Base-by-base conservation (phyloP, 768 basidiomycete genomes). In the Russula griseocarnosa region DNA sequence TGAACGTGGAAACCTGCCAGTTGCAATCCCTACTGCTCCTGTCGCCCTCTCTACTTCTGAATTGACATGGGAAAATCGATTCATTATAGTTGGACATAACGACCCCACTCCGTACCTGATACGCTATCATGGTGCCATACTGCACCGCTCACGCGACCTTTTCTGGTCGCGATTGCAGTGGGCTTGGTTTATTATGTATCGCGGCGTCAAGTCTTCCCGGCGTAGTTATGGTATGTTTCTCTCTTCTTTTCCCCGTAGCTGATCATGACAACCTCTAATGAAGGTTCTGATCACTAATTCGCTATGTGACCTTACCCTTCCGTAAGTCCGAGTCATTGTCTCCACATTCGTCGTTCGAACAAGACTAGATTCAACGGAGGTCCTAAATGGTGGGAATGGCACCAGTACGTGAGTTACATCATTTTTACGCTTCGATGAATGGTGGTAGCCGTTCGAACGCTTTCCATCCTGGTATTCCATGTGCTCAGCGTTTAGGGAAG, bases 381-480 rank as follows among this genome's bases (percentile, higher is more conserved):
- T 51, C 26, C 36, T 40, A 38, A n/a, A 18, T 7, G 28, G 26
- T 34, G 56, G 34, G 30, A 20, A 20, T 36, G 11, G 47, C 24
- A 18, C 42, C n/a, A n/a, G n/a, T 60, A 36, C 36, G 13, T 36
- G 36, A 36, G 36, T 36, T 55, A 55, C 63, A 65, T 65, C 63
- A 60, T 51, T n/a, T 9, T 60, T 61, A 61, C 50, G 47, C 55
- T 50, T 38, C 28, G 38, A 28, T 49, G 52, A 60, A 40, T 22
- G 57, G 28, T 58, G 32, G 32, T 22, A 34, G 34, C 42, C 42
- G 42, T 28, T 26, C 38, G 20, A 40, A 40, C 24, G 8, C 32
- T 24, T 55, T 34, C 58, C 40, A 60, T 46, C 63, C 20, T 32
- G n/a, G 54, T 44, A 16, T 49, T 56, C 54, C 59, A 55, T 28